Base-by-base conservation (phyloP, 768 basidiomycete species). In the Chalciporus piperatus region DNA sequence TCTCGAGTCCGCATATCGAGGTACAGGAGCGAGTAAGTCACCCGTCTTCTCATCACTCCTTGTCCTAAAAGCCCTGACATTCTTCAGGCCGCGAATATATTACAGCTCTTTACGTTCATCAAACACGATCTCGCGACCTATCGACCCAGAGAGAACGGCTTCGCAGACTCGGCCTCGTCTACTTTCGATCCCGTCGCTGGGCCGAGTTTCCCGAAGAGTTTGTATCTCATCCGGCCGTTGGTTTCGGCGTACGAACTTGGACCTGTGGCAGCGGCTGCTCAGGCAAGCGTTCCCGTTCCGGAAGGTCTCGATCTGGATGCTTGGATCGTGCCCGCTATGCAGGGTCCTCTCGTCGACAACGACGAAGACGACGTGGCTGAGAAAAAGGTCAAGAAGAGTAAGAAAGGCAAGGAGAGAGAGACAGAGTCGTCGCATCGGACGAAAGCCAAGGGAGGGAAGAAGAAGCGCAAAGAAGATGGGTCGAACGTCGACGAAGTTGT, bases 11-110 rank as follows among this genome's bases (percentile, higher is more conserved):
- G 1, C 79, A 95, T 60, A 83, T 93, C 41, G 96, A 98, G 62
- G 86, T 98, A 11, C 94, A 97, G 70, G 95, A 98, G 69, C 77
- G 96, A 62, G 92, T 92, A 56, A 56, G 85, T 73, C 25, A 9
- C 30, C 27, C n/a, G 13, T 55, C 32, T 25, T 40, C 33, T 12
- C 1, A 4, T 22, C 2, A 6, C 41, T 14, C 9, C 19, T 7
- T 13, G 8, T 17, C 20, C 47, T n/a, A 22, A 51, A 54, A 51
- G 10, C 33, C 50, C 35, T 32, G 41, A 47, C 37, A 50, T 19
- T 37, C 14, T 12, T 35, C 54, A 94, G 92, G 90, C 92, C n/a
- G 85, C 89, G 17, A 91, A 93, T 57, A 76, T 83, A 27, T 67
- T 83, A 9, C 85, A 90, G 58, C 70, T 95, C 2, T 85, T 92